Conservation (phyloP, 176 grass and related monocot genomes). For the Rhynchospora pubera region DNA sequence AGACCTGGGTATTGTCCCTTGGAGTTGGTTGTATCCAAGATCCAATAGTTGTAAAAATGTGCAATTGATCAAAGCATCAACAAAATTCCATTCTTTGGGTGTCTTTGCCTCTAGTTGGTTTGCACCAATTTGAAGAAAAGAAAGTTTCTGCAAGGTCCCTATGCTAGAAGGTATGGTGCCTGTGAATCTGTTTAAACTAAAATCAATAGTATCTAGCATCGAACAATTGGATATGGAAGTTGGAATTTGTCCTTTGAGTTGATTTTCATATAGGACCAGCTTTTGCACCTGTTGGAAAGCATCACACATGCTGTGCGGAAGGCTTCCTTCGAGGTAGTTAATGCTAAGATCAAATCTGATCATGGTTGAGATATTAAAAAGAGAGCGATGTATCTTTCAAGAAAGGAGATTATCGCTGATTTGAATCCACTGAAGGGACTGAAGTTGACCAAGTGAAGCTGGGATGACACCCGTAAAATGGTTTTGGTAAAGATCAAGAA, state of each 20-base stretch:
- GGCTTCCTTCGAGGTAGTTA: constrained; percentile 21
- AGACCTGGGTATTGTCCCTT: constrained; percentile 19
- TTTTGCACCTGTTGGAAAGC: not conserved
- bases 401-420: constrained; percentile 22
- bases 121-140: not conserved
- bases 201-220: constrained; percentile 10
- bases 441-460: constrained; percentile 8
- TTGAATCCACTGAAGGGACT: constrained; percentile 9
- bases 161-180: constrained; percentile 24
- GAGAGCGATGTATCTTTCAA: constrained; percentile 11
- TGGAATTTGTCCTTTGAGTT: not conserved
- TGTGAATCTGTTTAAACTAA: constrained; percentile 13
- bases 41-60: constrained; percentile 15
- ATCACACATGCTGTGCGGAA: constrained; percentile 19
- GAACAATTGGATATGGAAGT: constrained; percentile 31
- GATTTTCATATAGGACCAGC: not conserved
- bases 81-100: constrained; percentile 27
- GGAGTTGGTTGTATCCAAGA: constrained; percentile 27
- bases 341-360: not conserved
- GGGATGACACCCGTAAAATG: constrained; percentile 17
- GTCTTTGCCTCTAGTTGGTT: constrained; percentile 20
- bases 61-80: not conserved
- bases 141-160: constrained; percentile 2
- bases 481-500: constrained; percentile 6
- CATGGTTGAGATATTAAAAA: constrained; percentile 29